Conservation (phyloP, 2,329 filamentous ascomycete genomes). For the Erysiphe pulchra region DNA sequence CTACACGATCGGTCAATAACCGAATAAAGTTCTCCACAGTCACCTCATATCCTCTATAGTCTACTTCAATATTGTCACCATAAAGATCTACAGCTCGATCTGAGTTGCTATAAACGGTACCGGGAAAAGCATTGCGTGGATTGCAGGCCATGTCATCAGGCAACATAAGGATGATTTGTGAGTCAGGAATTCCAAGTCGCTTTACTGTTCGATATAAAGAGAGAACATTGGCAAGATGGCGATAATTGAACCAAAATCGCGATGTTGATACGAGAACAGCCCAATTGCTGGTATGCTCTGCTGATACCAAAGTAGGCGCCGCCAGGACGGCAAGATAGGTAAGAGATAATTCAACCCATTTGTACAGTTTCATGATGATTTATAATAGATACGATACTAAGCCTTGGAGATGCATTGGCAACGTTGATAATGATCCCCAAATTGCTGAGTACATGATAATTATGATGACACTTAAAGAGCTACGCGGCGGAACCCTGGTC, state of each 20-base stretch:
- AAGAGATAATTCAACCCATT: too few species aligned
- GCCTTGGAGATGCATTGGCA: too few species aligned
- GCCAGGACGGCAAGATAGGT: too few species aligned
- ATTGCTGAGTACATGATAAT: too few species aligned
- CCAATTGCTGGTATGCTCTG: slow-evolving; percentile 94
- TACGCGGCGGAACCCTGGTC: too few species aligned
- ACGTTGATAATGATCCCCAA: too few species aligned
- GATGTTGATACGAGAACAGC: slow-evolving; percentile 96
- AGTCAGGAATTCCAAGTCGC: slow-evolving; percentile 88
- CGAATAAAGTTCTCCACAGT: slow-evolving; percentile 98
- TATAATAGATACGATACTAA: too few species aligned
- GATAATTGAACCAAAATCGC: slow-evolving; percentile 99
- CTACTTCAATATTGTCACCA: slow-evolving; percentile 95
- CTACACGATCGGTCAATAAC: slow-evolving; percentile 77
- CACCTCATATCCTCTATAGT: slow-evolving; percentile 94
- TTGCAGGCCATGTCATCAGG: slow-evolving; percentile 99
- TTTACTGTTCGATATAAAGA: slow-evolving; percentile 97
- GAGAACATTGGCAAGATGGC: slow-evolving; percentile 89
- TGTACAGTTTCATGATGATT: too few species aligned
- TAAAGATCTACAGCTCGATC: slow-evolving; percentile 89
- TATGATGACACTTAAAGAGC: too few species aligned
- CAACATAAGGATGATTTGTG: slow-evolving; percentile 98
- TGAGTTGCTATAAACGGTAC: slow-evolving; percentile 94
- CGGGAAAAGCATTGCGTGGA: slow-evolving; percentile 89
- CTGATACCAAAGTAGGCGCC: slow-evolving; percentile 11